Conservation (phyloP, 139 green algal genomes). For the Dunaliella primolecta region DNA sequence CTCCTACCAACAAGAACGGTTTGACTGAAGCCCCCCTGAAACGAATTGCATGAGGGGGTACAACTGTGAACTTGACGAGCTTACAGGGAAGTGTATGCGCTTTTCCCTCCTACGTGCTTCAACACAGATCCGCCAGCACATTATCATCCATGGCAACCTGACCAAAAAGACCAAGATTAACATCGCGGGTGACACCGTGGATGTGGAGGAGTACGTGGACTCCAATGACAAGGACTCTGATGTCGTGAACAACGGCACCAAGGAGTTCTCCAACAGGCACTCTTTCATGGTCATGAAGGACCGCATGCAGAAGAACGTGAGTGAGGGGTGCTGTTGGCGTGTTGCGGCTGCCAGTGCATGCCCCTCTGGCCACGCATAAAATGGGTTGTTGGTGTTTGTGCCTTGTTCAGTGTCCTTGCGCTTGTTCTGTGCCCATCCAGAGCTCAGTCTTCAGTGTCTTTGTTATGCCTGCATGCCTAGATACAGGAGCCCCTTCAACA, state of each 20-base stretch:
- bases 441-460: background rate
- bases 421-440: background rate
- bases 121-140: slow-evolving; percentile 35
- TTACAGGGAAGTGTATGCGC: too few relatives aligned
- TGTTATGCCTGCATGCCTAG: too few relatives aligned
- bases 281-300: slow-evolving; percentile 50
- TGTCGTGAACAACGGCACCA: slow-evolving; percentile 24
- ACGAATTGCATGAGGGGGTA: too few relatives aligned
- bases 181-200: slow-evolving; percentile 41
- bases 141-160: slow-evolving; percentile 55
- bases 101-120: too few relatives aligned
- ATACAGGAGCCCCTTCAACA: too few relatives aligned
- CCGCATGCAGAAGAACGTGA: slow-evolving; percentile 30
- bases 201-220: slow-evolving; percentile 45
- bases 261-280: slow-evolving; percentile 36
- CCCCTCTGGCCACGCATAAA: background rate
- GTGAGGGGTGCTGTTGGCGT: background rate
- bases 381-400: background rate
- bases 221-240: slow-evolving; percentile 36
- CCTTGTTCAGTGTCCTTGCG: background rate
- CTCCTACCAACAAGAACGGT: background rate
- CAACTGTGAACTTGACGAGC: too few relatives aligned
- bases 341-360: background rate
- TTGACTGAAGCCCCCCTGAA: background rate
- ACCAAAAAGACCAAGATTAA: slow-evolving; percentile 46